Percentiles rank a stretch among this genome's conserved stretches.
phyloP scores from a whole-genome alignment of 163 green algal genomes.

The Scenedesmus sp. region DNA sequence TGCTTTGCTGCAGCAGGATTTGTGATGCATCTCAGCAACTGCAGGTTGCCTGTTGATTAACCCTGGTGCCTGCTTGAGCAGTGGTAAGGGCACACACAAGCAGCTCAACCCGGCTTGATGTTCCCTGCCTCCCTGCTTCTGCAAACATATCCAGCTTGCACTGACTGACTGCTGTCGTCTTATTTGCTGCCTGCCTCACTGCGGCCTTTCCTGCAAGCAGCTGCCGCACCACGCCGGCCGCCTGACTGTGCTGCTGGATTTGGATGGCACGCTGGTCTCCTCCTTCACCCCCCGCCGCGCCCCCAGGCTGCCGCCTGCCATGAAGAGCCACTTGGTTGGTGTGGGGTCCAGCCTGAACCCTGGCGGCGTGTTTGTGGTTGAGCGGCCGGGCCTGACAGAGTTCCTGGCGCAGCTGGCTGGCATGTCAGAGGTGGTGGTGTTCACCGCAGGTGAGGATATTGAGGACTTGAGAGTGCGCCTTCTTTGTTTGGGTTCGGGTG shows the following conservation, averaged over 20 bases:
- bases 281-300: constrained; percentile 85
- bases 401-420: constrained; percentile 79
- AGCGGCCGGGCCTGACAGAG: constrained; percentile 85
- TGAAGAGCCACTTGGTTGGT: constrained; percentile 81
- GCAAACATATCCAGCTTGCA: too few species aligned
- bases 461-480: neutral
- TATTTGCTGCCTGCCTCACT: neutral
- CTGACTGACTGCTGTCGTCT: neutral
- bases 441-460: constrained; percentile 67
- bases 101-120: too few species aligned
- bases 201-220: neutral
- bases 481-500: neutral
- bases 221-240: constrained; percentile 29
- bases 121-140: neutral
- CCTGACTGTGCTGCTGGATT: constrained; percentile 90
- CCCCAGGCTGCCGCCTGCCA: constrained; percentile 71
- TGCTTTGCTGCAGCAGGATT: neutral
- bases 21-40: neutral
- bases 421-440: constrained; percentile 82
- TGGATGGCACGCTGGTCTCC: constrained; percentile 91
- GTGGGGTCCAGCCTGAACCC: constrained; percentile 83
- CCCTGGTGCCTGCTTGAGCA: neutral
- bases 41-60: neutral
- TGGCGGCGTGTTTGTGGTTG: constrained; percentile 88
- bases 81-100: too few species aligned